Base-by-base conservation (phyloP, 2,329 filamentous ascomycete genomes). In the Thielaviopsis ethacetica region DNA sequence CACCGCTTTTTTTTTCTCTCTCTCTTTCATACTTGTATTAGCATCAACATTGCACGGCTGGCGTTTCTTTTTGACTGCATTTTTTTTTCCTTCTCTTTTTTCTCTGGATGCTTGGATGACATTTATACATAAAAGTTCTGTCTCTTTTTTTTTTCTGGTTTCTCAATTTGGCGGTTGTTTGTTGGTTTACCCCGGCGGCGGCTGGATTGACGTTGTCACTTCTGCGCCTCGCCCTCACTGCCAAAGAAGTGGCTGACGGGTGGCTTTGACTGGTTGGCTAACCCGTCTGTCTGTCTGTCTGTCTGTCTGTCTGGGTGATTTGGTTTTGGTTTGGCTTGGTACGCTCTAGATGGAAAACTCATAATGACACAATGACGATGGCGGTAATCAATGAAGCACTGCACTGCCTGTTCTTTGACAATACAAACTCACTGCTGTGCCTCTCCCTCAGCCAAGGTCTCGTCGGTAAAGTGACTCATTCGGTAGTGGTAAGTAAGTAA, bases 161-260 rank as follows among this genome's bases (percentile, higher is more conserved):
- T 19, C 19, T 30, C 30, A 1, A 22, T 21, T 54, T 30, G 19
- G 5, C 1, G 2, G 9, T 21, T 50, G 17, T 19, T 12, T 22
- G 5, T 15, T 6, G 9, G 9, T 50, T n/a, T 6, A 6, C 17
- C 7, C n/a, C 9, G 47, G 1, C 47, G 7, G 17, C 17, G 10
- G 5, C 21, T 51, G 79, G 17, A 67, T 75, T 27, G 69, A 71
- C 7, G 71, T 74, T 41, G 38, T 4, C 26, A 27, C 9, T 27
- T 27, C 38, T 41, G 38, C 15, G 38, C 38, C 38, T 12, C 38
- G 13, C 12, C 38, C 38, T 41, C 38, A 3, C 26, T 27, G 26
- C 26, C 26, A 27, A 27, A 27, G 9, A 27, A 9, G 26, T 27
- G 26, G 26, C 26, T 27, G 26, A 9, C 26, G 4, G 26, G 26